These are phyloP conservation scores for Solanum peruvianum DNA, from an alignment of 257 asterid genomes.

Conservation along the genomic window DNA sequence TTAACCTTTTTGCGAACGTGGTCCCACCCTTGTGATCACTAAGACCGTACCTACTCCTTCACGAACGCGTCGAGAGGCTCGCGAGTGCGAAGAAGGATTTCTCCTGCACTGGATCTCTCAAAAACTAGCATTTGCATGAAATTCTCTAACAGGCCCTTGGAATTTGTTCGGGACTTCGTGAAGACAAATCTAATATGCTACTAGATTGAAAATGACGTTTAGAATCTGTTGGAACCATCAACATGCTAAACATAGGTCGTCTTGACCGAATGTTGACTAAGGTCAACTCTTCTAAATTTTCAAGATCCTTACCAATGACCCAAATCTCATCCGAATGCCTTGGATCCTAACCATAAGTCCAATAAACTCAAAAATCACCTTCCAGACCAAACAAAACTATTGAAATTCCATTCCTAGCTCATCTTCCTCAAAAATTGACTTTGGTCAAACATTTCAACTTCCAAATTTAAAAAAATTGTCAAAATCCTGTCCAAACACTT, in stretches of 20 bases:
- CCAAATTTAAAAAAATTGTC: not conserved
- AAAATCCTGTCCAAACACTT: not conserved
- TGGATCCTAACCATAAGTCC: not conserved
- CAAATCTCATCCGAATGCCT: not conserved
- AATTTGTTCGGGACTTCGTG: not conserved
- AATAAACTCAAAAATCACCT: not conserved
- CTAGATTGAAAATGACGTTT: not conserved
- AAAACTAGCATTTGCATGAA: not conserved
- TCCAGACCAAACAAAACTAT: not conserved
- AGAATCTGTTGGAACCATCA: not conserved
- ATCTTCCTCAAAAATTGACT: not conserved
- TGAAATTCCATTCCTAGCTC: not conserved
- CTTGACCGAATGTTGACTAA: not conserved
- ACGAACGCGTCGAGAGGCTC: not conserved
- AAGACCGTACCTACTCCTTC: not conserved
- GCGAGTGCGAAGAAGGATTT: not conserved
- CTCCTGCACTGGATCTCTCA: not conserved
- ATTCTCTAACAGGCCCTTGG: not conserved
- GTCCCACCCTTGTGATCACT: not conserved
- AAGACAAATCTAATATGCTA: not conserved
- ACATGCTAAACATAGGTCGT: not conserved
- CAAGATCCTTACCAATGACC: not conserved
- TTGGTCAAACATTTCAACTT: not conserved
- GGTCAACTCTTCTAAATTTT: not conserved
- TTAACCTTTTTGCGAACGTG: not conserved